These are phyloP conservation scores for Cryptococcus amylolentus DNA, from an alignment of 1,284 basidiomycete species.

Conservation along the genomic window DNA sequence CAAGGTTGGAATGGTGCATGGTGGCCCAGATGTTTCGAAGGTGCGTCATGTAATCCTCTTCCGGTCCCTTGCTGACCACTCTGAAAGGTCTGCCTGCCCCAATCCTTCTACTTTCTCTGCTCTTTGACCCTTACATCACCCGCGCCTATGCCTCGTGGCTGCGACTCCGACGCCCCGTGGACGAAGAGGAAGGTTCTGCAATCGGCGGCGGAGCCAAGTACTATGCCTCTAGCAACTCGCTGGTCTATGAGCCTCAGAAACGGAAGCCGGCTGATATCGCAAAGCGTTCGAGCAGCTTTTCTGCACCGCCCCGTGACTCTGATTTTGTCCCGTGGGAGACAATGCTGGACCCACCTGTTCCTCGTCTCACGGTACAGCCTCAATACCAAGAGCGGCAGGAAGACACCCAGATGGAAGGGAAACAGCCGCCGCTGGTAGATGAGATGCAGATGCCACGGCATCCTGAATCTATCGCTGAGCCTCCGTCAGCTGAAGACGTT, in stretches of 20 bases:
- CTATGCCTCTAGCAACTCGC: background rate
- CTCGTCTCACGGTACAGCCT: too few relatives aligned
- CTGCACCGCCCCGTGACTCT: background rate
- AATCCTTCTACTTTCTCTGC: conserved; percentile 2
- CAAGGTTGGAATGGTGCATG: conserved; percentile 19
- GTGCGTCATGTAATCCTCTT: conserved; percentile 4
- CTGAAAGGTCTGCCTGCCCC: background rate
- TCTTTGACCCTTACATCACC: conserved; percentile 6
- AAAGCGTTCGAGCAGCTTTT: background rate
- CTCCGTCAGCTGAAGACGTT: too few relatives aligned
- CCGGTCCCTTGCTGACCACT: background rate
- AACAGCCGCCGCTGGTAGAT: too few relatives aligned
- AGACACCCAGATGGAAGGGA: too few relatives aligned
- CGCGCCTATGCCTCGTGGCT: conserved; percentile 15
- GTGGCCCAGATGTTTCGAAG: conserved; percentile 18
- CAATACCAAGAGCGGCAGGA: too few relatives aligned
- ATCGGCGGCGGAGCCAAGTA: background rate
- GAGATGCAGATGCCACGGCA: too few relatives aligned
- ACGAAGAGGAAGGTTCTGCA: background rate
- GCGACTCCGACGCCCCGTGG: conserved; percentile 6
- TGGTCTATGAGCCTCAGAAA: background rate
- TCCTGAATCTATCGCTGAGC: too few relatives aligned
- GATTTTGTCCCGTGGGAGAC: too few relatives aligned
- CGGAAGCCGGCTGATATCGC: background rate
- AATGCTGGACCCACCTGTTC: too few relatives aligned